Base-by-base conservation (phyloP, 225 moss, liverwort and hornwort genomes). In the Physcomitrium patens region DNA sequence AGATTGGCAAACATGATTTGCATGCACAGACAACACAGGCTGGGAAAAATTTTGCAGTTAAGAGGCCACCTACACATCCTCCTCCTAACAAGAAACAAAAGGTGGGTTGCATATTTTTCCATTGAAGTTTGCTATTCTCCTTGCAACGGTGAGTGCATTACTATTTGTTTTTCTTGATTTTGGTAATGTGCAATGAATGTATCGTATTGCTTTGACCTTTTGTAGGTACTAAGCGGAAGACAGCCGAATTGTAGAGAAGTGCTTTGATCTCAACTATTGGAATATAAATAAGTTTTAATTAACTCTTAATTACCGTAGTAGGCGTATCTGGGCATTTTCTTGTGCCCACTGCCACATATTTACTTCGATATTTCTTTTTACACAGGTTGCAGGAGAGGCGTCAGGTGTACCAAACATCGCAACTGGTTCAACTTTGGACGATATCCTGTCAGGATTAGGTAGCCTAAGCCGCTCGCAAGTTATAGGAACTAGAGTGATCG, bases 381-480 rank as follows among this genome's bases (percentile, higher is more conserved):
- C 62, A 1, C 81, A 84, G 84, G 65, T 63, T 75, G 60, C 67
- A 42, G 78, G 70, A 76, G 77, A 61, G 51, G 23, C 85, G 55
- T 57, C 79, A 67, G 73, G n/a, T 49, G 62, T 66, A 57, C 69
- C 65, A 22, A 71, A 62, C 20, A 71, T 3, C 18, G 26, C 68
- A 41, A 56, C 60, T 62, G 18, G 75, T 53, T 92, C 88, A 76
- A 82, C 78, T 13, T 78, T 96, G 69, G 96, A 96, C 62, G 85
- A 78, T 50, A 96, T 96, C 20, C 77, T 96, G 57, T 89, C 94
- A 17, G 92, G 94, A 74, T 74, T 96, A 62, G 67, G 82, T 10
- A 84, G 71, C 75, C 84, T 96, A 49, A 88, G 91, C 56, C 82
- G 86, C 47, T 81, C 96, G 17, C 96, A 96, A 76, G 94, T 84